phyloP scores from a whole-genome alignment of 1,139 yeast genomes.

The Wickerhamomyces sp. region DNA sequence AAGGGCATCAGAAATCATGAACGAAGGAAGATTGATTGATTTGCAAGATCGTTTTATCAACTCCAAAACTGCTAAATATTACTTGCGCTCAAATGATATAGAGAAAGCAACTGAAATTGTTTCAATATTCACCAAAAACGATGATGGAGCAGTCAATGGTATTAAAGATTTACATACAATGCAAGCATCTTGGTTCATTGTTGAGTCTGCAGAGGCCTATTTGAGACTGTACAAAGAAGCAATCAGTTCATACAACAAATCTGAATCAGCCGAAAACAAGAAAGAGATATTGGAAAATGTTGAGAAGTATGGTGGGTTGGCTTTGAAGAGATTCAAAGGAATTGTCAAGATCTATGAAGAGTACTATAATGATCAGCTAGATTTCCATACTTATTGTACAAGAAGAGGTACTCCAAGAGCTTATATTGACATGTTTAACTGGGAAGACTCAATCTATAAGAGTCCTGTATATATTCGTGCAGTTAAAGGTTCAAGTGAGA shows the following conservation, averaged over 20 bases:
- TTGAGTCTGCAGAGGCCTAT: constrained; percentile 84
- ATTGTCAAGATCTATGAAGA: constrained; percentile 64
- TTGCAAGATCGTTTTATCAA: constrained; percentile 89
- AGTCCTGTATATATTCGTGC: constrained; percentile 72
- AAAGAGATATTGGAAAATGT: constrained; percentile 26
- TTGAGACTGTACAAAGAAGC: constrained; percentile 35
- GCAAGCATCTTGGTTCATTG: constrained; percentile 89
- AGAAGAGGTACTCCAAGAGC: constrained; percentile 89
- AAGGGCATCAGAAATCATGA: constrained; percentile 63
- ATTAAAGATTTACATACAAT: constrained; percentile 80
- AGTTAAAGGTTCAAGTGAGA: constrained; percentile 55
- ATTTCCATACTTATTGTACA: constrained; percentile 90
- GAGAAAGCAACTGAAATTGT: constrained; percentile 73
- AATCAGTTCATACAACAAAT: constrained; percentile 20
- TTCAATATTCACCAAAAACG: constrained; percentile 80
- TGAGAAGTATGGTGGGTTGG: constrained; percentile 55
- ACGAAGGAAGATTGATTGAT: constrained; percentile 71
- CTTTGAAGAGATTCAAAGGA: constrained; percentile 73
- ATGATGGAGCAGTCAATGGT: constrained; percentile 63
- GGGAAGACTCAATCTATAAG: constrained; percentile 74
- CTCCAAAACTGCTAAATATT: constrained; percentile 82
- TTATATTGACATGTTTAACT: constrained; percentile 64
- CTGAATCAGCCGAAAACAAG: background rate
- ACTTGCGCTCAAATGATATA: constrained; percentile 70
- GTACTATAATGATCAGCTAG: constrained; percentile 81